Percentiles rank a stretch among this genome's conserved stretches.
Evolutionary conservation across 164 flowering plant species (phyloP).

Genomic region (Paratinospora sagittata): DNA sequence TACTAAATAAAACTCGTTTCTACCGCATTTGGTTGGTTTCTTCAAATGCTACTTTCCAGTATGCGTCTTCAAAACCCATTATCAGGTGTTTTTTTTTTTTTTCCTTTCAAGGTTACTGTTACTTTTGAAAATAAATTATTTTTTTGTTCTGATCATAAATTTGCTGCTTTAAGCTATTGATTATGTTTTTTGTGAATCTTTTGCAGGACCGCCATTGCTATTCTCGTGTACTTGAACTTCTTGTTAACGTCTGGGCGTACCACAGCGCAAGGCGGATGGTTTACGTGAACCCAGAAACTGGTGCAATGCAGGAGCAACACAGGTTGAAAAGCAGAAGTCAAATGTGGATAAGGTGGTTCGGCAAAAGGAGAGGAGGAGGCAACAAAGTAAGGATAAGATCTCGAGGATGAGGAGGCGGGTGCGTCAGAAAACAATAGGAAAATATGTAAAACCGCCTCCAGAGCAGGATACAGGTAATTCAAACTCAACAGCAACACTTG

Average conservation of each 20-base stretch:
- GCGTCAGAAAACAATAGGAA: conserved; percentile 69
- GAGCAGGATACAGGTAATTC: conserved; percentile 33
- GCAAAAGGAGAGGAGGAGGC: conserved; percentile 59
- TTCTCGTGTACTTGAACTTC: conserved; percentile 84
- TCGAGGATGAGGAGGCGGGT: conserved; percentile 45
- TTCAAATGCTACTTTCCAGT: neutral
- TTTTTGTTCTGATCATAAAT: neutral
- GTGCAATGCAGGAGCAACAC: conserved; percentile 85
- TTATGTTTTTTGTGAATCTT: neutral
- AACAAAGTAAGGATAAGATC: conserved; percentile 61
- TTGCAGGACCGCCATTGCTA: conserved; percentile 94
- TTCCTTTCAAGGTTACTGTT: neutral
- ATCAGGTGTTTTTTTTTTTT: neutral
- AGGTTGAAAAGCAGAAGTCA: conserved; percentile 57
- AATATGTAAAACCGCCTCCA: conserved; percentile 79
- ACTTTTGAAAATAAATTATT: neutral
- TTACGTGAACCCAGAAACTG: conserved; percentile 64
- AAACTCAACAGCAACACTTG: conserved; percentile 26
- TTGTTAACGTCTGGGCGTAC: conserved; percentile 93
- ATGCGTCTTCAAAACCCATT: no score
- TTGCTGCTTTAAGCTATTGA: neutral
- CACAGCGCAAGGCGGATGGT: conserved; percentile 90
- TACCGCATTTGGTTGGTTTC: neutral
- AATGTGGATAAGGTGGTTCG: conserved; percentile 92
- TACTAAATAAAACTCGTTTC: neutral